Evolutionary conservation across 2,329 filamentous ascomycete genomes (phyloP).

Genomic region (Fusarium bactridioides): DNA sequence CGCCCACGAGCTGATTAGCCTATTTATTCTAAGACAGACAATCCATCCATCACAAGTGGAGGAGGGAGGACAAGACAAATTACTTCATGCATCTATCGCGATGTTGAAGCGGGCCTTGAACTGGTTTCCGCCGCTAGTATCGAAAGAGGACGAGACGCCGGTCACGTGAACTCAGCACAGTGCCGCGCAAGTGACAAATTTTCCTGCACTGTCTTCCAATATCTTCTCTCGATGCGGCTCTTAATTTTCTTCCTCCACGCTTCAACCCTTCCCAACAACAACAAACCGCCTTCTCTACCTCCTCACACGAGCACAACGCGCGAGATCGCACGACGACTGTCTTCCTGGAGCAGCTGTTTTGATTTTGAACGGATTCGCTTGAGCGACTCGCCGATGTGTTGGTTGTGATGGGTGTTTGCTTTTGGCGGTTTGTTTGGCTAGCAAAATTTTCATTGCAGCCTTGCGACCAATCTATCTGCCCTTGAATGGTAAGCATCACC

Average conservation of each 20-base stretch:
- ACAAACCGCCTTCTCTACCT: constrained; percentile 9
- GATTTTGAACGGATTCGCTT: constrained; percentile 22
- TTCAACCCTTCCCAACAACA: constrained; percentile 25
- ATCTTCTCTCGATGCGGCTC: constrained; percentile 41
- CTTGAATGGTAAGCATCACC: constrained; percentile 38
- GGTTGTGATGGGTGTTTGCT: background rate
- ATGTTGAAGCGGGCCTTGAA: constrained; percentile 9
- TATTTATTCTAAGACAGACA: constrained; percentile 16
- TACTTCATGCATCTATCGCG: constrained; percentile 42
- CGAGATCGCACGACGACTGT: constrained; percentile 9
- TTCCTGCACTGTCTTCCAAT: constrained; percentile 47
- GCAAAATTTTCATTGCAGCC: constrained; percentile 11
- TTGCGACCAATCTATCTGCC: background rate
- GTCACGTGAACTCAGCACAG: constrained; percentile 42
- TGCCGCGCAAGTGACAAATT: constrained; percentile 38
- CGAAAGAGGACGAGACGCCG: background rate
- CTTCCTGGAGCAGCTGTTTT: constrained; percentile 20
- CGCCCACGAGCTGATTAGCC: constrained; percentile 5
- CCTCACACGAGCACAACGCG: constrained; percentile 11
- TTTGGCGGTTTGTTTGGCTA: constrained; percentile 5
- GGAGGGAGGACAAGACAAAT: constrained; percentile 20
- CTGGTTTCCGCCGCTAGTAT: constrained; percentile 33
- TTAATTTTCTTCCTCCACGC: constrained; percentile 22
- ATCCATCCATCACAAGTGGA: background rate
- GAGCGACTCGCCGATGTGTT: background rate